Evolutionary conservation across 176 grass and related monocot species (phyloP).

Genomic region (Tuctoria greenei): DNA sequence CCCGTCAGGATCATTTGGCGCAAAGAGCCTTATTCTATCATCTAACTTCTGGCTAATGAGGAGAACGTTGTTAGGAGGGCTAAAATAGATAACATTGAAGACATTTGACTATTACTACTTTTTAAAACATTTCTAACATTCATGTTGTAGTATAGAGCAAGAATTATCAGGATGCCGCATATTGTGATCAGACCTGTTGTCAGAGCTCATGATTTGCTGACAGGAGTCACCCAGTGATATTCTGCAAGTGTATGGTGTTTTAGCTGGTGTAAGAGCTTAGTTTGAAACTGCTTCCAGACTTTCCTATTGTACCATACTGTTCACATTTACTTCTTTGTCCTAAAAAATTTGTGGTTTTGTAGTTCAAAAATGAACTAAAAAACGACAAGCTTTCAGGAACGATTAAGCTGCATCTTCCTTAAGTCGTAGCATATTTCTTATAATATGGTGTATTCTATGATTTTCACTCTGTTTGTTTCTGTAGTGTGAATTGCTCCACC

Average conservation of each 20-base stretch:
- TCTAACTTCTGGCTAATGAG: slow-evolving; percentile 25
- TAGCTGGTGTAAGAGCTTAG: slow-evolving; percentile 23
- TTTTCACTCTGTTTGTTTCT: neutral
- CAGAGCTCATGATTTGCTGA: slow-evolving; percentile 5
- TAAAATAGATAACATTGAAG: too few relatives aligned
- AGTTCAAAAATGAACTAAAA: too few relatives aligned
- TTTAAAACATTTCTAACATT: slow-evolving; percentile 40
- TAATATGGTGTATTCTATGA: too few relatives aligned
- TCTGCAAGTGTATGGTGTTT: slow-evolving; percentile 7
- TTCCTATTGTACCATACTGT: slow-evolving; percentile 1
- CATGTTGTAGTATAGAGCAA: slow-evolving; percentile 31
- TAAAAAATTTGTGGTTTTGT: too few relatives aligned
- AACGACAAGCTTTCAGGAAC: too few relatives aligned
- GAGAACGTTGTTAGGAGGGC: slow-evolving; percentile 9
- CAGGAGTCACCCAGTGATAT: neutral
- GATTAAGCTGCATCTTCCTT: slow-evolving; percentile 21
- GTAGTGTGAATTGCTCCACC: neutral
- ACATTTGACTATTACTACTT: slow-evolving; percentile 3
- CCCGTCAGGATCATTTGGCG: neutral
- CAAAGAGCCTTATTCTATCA: slow-evolving; percentile 1
- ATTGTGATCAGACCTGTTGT: slow-evolving; percentile 4
- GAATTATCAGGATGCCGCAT: neutral
- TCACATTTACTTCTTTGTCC: slow-evolving; percentile 18
- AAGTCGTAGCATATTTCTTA: neutral
- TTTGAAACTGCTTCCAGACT: neutral